Conservation (phyloP, 1,284 basidiomycete genomes). For the Pseudozyma thailandica region DNA sequence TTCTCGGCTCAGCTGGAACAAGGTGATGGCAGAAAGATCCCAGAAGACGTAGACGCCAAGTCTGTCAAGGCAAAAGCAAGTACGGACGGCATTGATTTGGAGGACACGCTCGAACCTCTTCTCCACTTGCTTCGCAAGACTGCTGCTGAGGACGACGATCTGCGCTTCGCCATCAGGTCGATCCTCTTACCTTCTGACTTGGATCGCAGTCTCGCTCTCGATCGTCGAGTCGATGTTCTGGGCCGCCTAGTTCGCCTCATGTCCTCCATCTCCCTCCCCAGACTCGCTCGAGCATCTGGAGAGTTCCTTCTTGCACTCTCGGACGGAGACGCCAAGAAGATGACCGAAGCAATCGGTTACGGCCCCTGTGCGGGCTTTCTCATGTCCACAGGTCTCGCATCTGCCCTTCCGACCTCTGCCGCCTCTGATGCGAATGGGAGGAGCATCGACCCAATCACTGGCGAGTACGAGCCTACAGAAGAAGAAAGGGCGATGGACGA, state of each 20-base stretch:
- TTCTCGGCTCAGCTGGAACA: slow-evolving; percentile 3
- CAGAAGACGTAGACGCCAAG: slow-evolving; percentile 46
- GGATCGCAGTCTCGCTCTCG: slow-evolving; percentile 43
- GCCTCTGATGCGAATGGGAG: slow-evolving; percentile 17
- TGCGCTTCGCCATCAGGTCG: slow-evolving; percentile 12
- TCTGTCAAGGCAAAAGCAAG: slow-evolving; percentile 21
- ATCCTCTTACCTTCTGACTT: slow-evolving; percentile 46
- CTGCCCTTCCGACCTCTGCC: slow-evolving; percentile 36
- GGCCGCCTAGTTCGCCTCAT: slow-evolving; percentile 55
- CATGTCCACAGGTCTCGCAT: slow-evolving; percentile 37
- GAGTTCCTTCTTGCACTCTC: slow-evolving; percentile 55
- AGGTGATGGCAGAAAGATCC: slow-evolving; percentile 15
- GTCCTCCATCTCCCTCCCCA: slow-evolving; percentile 45
- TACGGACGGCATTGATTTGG: slow-evolving; percentile 48
- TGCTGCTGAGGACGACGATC: slow-evolving; percentile 37
- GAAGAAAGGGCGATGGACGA: slow-evolving; percentile 43
- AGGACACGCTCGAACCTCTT: slow-evolving; percentile 52
- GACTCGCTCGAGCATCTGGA: slow-evolving; percentile 49
- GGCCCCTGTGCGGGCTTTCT: slow-evolving; percentile 63
- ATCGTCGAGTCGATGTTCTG: slow-evolving; percentile 50
- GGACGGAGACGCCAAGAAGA: slow-evolving; percentile 37
- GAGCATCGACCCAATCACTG: slow-evolving; percentile 58
- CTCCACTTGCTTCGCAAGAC: slow-evolving; percentile 53
- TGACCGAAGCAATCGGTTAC: slow-evolving; percentile 56
- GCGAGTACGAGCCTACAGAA: slow-evolving; percentile 45